Conservation (phyloP, 306 rosid genomes). For the Sphenostylis stenocarpa region DNA sequence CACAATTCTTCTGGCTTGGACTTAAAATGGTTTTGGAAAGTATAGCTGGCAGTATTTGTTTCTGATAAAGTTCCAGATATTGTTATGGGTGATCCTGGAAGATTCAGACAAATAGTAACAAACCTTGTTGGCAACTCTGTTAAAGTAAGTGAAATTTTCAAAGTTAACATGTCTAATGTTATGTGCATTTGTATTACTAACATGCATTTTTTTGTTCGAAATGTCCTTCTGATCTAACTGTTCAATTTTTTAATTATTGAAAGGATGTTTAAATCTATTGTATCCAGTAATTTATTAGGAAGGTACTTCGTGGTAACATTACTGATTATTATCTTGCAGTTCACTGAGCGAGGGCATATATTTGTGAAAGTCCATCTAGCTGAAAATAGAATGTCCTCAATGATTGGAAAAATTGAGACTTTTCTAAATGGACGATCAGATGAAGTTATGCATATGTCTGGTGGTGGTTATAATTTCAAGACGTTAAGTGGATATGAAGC, state of each 20-base stretch:
- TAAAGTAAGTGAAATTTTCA: constrained; percentile 58
- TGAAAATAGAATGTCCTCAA: constrained; percentile 47
- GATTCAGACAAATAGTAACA: constrained; percentile 95
- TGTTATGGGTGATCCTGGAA: constrained; percentile 93
- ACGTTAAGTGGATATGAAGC: constrained; percentile 90
- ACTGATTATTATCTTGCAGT: constrained; percentile 58
- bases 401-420: constrained; percentile 53
- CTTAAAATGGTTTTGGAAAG: constrained; percentile 39
- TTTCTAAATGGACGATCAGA: constrained; percentile 62
- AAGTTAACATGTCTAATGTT: neutral
- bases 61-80: constrained; percentile 90
- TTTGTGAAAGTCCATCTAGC: constrained; percentile 84
- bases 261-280: neutral
- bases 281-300: neutral
- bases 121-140: constrained; percentile 98
- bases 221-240: neutral
- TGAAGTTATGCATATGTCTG: constrained; percentile 44
- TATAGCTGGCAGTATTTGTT: constrained; percentile 93
- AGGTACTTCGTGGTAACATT: constrained; percentile 13
- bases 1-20: constrained; percentile 32
- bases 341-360: constrained; percentile 94
- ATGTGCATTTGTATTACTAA: constrained; percentile 6
- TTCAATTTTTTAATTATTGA: neutral
- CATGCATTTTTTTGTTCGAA: constrained; percentile 10
- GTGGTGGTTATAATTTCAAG: constrained; percentile 55